Evolutionary conservation across 345 rosid species (phyloP).

Genomic region (Erysimum cheiranthoides): DNA sequence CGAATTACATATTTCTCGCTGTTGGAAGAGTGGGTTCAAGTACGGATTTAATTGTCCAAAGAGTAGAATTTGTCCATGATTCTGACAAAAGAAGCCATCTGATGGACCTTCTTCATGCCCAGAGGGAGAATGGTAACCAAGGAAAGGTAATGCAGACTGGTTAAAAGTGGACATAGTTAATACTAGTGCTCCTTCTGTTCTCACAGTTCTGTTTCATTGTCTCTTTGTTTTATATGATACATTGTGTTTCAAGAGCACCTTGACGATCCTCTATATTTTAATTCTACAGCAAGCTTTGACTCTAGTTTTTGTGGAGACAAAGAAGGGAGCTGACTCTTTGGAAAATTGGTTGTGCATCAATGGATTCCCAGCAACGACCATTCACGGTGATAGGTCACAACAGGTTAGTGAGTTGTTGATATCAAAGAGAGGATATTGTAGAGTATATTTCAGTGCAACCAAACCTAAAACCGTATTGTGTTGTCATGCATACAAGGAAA

Average conservation of each 20-base stretch:
- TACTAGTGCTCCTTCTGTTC: constrained; percentile 5
- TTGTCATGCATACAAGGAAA: constrained; percentile 65
- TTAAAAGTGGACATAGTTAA: not conserved
- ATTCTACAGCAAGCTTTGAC: constrained; percentile 89
- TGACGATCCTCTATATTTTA: constrained; percentile 18
- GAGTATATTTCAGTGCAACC: constrained; percentile 16
- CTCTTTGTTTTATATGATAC: constrained; percentile 11
- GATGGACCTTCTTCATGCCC: constrained; percentile 99
- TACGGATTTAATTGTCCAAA: constrained; percentile 94
- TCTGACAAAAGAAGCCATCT: constrained; percentile 97
- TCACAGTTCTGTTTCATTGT: constrained; percentile 3
- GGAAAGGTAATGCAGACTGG: constrained; percentile 64
- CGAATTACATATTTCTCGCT: constrained; percentile 84
- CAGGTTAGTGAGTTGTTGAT: constrained; percentile 55
- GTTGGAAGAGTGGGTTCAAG: constrained; percentile 99
- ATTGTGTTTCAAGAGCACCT: constrained; percentile 23
- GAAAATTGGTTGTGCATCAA: constrained; percentile 90
- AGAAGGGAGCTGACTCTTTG: constrained; percentile 93
- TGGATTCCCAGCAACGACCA: constrained; percentile 93
- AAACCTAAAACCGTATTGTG: constrained; percentile 11
- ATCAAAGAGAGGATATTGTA: not conserved
- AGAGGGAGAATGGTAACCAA: constrained; percentile 75
- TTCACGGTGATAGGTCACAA: constrained; percentile 97
- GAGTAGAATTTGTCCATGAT: constrained; percentile 94
- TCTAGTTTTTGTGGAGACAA: constrained; percentile 98